Evolutionary conservation across 768 basidiomycete species (phyloP).

Genomic region (Agrocybe pediades): DNA sequence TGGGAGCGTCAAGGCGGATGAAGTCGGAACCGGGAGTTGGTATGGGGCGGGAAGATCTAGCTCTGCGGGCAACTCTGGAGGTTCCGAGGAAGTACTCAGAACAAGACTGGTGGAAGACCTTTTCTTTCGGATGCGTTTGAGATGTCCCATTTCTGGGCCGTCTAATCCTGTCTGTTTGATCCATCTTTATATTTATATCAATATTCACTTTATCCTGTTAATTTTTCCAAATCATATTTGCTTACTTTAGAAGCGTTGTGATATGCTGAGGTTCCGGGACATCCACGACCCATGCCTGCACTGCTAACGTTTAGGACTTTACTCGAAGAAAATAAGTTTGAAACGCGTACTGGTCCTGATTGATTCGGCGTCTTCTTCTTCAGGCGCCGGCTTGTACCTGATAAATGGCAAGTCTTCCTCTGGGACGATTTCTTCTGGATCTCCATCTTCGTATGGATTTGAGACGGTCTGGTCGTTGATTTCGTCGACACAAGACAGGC

Average conservation of each 20-base stretch:
- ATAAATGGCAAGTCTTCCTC: conserved; percentile 69
- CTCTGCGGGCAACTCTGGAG: conserved; percentile 53
- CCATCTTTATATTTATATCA: conserved; percentile 50
- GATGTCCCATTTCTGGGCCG: conserved; percentile 62
- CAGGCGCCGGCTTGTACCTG: conserved; percentile 58
- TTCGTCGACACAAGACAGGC: conserved; percentile 31
- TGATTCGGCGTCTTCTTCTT: conserved; percentile 60
- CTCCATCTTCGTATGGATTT: conserved; percentile 35
- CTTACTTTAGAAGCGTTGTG: conserved; percentile 64
- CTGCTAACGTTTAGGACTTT: conserved; percentile 32
- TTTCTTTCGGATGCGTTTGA: conserved; percentile 74
- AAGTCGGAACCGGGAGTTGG: conserved; percentile 59
- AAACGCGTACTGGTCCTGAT: conserved; percentile 53
- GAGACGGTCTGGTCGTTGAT: conserved; percentile 15
- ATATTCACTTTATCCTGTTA: not conserved
- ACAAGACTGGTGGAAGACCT: conserved; percentile 52
- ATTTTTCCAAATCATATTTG: not conserved
- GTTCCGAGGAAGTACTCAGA: conserved; percentile 36
- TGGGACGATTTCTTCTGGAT: conserved; percentile 48
- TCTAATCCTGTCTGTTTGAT: conserved; percentile 65
- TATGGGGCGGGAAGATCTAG: conserved; percentile 56
- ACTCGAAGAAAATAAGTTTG: not conserved
- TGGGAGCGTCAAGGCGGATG: conserved; percentile 64
- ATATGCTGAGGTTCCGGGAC: conserved; percentile 63
- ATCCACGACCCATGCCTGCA: conserved; percentile 78